Conservation (phyloP, 257 asterid genomes). For the Nicotiana sylvestris region DNA sequence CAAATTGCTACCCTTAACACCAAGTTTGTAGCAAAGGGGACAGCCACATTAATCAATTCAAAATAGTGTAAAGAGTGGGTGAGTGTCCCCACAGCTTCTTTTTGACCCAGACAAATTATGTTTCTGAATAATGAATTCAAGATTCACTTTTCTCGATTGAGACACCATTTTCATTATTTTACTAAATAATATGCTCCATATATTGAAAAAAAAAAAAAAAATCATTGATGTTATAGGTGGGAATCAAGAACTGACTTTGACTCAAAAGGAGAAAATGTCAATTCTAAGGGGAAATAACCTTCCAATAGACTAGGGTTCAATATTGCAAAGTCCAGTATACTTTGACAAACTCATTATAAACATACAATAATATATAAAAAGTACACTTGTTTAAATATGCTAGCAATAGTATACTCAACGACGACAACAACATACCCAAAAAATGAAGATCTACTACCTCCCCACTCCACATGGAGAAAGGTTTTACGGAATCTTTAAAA, state of each 20-base stretch:
- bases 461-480: not conserved
- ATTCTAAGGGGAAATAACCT: not conserved
- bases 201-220: not conserved
- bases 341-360: not conserved
- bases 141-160: not conserved
- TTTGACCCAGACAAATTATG: not conserved
- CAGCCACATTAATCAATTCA: not conserved
- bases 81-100: slow-evolving; percentile 3
- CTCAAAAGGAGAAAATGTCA: not conserved
- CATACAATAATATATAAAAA: not conserved
- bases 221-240: not conserved
- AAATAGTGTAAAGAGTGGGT: not conserved
- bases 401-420: too few species aligned
- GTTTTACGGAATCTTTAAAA: not conserved
- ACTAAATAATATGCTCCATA: not conserved
- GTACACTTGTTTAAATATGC: not conserved
- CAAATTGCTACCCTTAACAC: too few species aligned
- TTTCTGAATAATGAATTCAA: not conserved
- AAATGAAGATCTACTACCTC: not conserved
- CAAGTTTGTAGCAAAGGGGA: not conserved
- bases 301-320: not conserved
- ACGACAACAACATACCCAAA: too few species aligned
- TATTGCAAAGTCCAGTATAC: not conserved
- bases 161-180: not conserved
- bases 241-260: not conserved